Base-by-base conservation (phyloP, 2,329 filamentous ascomycete genomes). In the Metarhizium album region DNA sequence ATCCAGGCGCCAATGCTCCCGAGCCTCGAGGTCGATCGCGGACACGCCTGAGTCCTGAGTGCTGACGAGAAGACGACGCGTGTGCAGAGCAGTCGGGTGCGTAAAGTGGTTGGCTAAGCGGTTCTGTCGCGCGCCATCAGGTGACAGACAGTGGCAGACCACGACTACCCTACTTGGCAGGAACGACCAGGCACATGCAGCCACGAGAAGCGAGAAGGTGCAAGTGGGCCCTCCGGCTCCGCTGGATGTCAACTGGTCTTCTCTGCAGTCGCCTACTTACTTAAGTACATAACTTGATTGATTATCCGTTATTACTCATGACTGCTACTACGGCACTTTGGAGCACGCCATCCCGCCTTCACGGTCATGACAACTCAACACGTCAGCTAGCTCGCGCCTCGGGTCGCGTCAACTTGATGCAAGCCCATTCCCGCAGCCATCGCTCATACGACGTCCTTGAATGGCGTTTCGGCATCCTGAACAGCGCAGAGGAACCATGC, bases 121-220 rank as follows among this genome's bases (percentile, higher is more conserved):
- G 48, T 31, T 38, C 45, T 33, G 59, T 51, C 46, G 37, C 37
- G 62, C 59, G 46, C 62, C 55, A 45, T 64, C 62, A 49, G 62
- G 59, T 55, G 59, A 62, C 55, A 58, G 37, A 40, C 9, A 18
- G n/a, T 6, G 16, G n/a, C 2, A 29, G 27, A 8, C n/a, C 20
- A 18, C 18, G 37, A 16, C 7, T 9, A 3, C n/a, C 37, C 20
- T 11, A 8, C 18, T 22, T 40, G n/a, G n/a, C n/a, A 40, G 18
- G 18, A 20, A 20, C n/a, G 16, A 40, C 37, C 37, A 4, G n/a
- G n/a, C n/a, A n/a, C n/a, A n/a, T n/a, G n/a, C n/a, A n/a, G n/a
- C n/a, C n/a, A n/a, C n/a, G n/a, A n/a, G n/a, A n/a, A n/a, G n/a
- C n/a, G n/a, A n/a, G n/a, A n/a, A n/a, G n/a, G n/a, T n/a, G n/a